Conservation (phyloP, 2,329 filamentous ascomycete genomes). For the Fusarium sp. region DNA sequence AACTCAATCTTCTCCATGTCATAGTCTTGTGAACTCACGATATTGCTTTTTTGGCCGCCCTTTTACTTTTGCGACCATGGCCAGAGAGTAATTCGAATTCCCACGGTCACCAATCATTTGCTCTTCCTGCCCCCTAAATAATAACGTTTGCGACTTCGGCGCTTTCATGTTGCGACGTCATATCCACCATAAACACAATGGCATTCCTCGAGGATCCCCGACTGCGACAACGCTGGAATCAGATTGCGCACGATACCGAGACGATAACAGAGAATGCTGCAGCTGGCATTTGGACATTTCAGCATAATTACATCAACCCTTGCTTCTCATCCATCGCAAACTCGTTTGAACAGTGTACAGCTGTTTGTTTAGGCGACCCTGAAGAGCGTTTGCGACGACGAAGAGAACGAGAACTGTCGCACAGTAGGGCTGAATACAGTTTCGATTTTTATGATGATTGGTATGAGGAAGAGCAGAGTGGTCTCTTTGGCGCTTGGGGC, state of each 20-base stretch:
- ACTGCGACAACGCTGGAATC: conserved; percentile 92
- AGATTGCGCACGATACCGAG: conserved; percentile 90
- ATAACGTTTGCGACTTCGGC: conserved; percentile 8
- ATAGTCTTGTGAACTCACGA: conserved; percentile 26
- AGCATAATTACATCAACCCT: conserved; percentile 85
- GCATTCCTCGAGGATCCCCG: conserved; percentile 82
- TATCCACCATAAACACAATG: conserved; percentile 56
- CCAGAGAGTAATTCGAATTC: conserved; percentile 16
- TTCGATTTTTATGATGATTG: conserved; percentile 99
- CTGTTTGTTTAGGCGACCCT: conserved; percentile 76
- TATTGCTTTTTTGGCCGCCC: conserved; percentile 19
- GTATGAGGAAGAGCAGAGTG: conserved; percentile 72
- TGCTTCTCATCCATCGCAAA: conserved; percentile 77
- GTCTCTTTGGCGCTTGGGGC: conserved; percentile 78
- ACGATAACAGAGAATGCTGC: conserved; percentile 92
- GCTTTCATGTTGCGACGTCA: conserved; percentile 47
- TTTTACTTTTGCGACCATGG: conserved; percentile 34
- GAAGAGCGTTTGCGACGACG: conserved; percentile 79
- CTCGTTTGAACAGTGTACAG: conserved; percentile 78
- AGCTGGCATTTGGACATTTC: conserved; percentile 88
- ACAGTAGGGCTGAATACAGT: conserved; percentile 79
- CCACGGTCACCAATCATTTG: background rate
- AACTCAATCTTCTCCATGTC: conserved; percentile 33
- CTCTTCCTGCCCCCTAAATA: background rate
- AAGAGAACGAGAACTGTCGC: conserved; percentile 70